Base-by-base conservation (phyloP, 2,329 filamentous ascomycete species). In the Alternaria triticina region DNA sequence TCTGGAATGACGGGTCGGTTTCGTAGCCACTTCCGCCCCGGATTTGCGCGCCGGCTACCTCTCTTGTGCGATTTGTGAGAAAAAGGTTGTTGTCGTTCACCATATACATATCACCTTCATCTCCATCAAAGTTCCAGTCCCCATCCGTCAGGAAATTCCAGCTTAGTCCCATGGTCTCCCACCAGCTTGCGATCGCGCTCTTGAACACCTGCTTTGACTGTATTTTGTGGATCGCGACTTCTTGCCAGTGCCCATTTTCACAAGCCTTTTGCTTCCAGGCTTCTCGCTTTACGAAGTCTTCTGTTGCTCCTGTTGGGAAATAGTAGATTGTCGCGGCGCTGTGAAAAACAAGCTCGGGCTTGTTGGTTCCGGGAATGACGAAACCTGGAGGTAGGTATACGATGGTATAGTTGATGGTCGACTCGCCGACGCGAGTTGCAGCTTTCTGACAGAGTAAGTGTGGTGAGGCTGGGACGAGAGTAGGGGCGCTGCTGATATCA, bases 121-220 rank as follows among this genome's bases (percentile, higher is more conserved):
- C 62, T n/a, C 65, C 66, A 13, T 23, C 45, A 6, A 43, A 7
- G 28, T n/a, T 8, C 66, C 66, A 70, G 12, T 43, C 22, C 52
- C 57, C 58, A 49, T 17, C 12, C 9, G n/a, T 45, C 9, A 56
- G 25, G 6, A 30, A 4, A 56, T 56, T 4, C 54, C 54, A 56
- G 17, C 40, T 11, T 6, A 54, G 45, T 27, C 47, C 51, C 45
- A 56, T 54, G 4, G n/a, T 46, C 44, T 54, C 50, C 51, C 60
- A 54, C 15, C 25, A 52, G 30, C 33, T 57, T 13, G 54, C 44
- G 27, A 66, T 60, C 5, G 64, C 54, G 9, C 58, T 61, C 55
- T 69, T 68, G n/a, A 68, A 55, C 44, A 61, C 57, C 36, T 50
- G 61, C 49, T 69, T 63, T 47, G 66, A 30, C 40, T 40, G 54